Percentiles rank a stretch among this genome's conserved stretches.
phyloP scores from a whole-genome alignment of 2,329 filamentous ascomycete genomes.

The Arthroderma uncinatum region DNA sequence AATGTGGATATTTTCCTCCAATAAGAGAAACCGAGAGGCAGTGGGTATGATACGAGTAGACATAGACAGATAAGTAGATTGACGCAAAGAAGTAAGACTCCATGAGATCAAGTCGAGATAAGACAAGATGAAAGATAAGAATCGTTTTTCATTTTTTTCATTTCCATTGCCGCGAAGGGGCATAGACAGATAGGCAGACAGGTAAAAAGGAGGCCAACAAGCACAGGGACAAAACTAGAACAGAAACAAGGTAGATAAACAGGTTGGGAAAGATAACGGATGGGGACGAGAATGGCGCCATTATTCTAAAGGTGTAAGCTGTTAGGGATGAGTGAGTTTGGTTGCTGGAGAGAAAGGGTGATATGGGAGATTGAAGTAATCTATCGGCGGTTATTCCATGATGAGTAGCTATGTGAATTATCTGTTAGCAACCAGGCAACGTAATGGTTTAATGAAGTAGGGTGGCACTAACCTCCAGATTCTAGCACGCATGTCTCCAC shows the following conservation, averaged over 20 bases:
- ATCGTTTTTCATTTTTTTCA: not conserved
- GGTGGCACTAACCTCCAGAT: slow-evolving; percentile 66
- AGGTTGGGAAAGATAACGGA: not conserved
- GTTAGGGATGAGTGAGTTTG: not conserved
- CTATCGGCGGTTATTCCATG: slow-evolving; percentile 1
- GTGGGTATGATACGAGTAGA: no score
- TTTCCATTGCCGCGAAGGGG: not conserved
- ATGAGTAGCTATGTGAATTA: not conserved
- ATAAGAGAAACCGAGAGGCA: no score
- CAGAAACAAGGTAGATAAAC: not conserved
- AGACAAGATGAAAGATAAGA: not conserved
- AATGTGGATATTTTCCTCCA: no score
- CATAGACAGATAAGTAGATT: no score
- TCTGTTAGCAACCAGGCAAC: not conserved
- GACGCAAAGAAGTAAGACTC: not conserved
- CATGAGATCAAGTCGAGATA: not conserved
- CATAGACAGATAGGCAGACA: not conserved
- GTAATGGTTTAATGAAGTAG: not conserved
- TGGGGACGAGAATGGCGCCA: not conserved
- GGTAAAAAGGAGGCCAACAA: not conserved
- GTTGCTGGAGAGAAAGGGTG: not conserved
- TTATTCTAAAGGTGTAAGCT: not conserved
- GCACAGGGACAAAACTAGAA: not conserved
- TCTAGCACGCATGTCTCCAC: slow-evolving; percentile 91
- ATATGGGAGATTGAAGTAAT: not conserved